These are phyloP conservation scores for Persicaria maculosa DNA, from an alignment of 148 eudicot genomes.

Conservation along the genomic window DNA sequence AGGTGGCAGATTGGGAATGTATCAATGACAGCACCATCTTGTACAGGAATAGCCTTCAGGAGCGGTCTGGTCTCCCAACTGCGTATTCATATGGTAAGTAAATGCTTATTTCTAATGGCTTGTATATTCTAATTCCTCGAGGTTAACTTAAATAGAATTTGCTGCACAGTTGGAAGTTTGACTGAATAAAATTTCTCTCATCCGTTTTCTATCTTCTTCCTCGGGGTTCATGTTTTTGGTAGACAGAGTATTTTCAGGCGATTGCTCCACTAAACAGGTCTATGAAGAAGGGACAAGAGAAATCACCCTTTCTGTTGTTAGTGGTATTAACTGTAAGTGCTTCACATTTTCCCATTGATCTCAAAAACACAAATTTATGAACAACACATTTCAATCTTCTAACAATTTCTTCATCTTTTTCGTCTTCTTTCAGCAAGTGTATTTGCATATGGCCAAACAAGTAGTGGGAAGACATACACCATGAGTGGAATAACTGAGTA, in stretches of 20 bases:
- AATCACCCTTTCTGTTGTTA: constrained; percentile 86
- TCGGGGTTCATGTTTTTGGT: constrained; percentile 20
- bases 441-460: constrained; percentile 96
- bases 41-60: constrained; percentile 90
- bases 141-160: too few species aligned
- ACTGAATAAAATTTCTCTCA: not conserved
- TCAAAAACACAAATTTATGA: not conserved
- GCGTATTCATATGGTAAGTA: constrained; percentile 75
- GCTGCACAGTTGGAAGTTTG: not conserved
- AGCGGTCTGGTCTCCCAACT: constrained; percentile 89
- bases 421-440: constrained; percentile 56
- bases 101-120: not conserved
- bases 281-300: constrained; percentile 83
- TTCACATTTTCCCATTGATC: not conserved
- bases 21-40: constrained; percentile 71
- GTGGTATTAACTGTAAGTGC: constrained; percentile 86
- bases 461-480: constrained; percentile 95
- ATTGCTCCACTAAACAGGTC: constrained; percentile 67
- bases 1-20: constrained; percentile 96
- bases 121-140: not conserved
- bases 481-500: constrained; percentile 85
- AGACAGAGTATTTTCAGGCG: constrained; percentile 93
- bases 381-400: not conserved
- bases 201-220: not conserved
- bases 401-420: not conserved